Evolutionary conservation across 768 basidiomycete genomes (phyloP), one percentile per base, ranked within the genome.

Genomic region (Mycena rebaudengoi): DNA sequence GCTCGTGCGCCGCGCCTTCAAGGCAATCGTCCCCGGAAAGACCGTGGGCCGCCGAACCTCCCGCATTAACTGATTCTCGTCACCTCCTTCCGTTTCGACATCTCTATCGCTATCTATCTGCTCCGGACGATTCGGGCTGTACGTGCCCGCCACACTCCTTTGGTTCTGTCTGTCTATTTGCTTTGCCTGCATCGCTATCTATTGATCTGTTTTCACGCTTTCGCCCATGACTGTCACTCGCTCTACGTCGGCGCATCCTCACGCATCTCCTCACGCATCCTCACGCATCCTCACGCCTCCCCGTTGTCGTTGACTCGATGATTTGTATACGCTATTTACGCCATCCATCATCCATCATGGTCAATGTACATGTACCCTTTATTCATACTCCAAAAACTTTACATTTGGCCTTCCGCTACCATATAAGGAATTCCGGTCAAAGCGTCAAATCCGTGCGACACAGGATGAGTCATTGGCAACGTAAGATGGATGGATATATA

Each of bases 11-110:
- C 88, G 88, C 46, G 92, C 92, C 13, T 82, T 94, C 75, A 92
- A 89, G 75, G 88, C 91, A 5, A 88, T 93, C 73, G 90, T 89
- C 60, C 88, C 90, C 45, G 85, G 84, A 35, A 91, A 86, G 77
- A 80, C 84, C 11, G 75, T 73, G 61, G 85, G 85, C 3, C 83
- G 81, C 67, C 81, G 85, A 63, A 48, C 83, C 69, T 86, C 88
- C 12, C 82, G 83, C 63, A 62, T 81, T 25, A 65, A 64, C 54
- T 69, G 40, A 39, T 20, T 5, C 5, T 23, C 30, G 46, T 28
- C 8, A 44, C 20, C 43, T 25, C 18, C n/a, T 26, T 26, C 52
- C n/a, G 30, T 21, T 18, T 43, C 60, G 6, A 2, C 16, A 20
- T 26, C 23, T 35, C 32, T 58, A 58, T 46, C 54, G 41, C 29